These are phyloP conservation scores for Pichia eremophila DNA, from an alignment of 805 yeast genomes.

Conservation along the genomic window DNA sequence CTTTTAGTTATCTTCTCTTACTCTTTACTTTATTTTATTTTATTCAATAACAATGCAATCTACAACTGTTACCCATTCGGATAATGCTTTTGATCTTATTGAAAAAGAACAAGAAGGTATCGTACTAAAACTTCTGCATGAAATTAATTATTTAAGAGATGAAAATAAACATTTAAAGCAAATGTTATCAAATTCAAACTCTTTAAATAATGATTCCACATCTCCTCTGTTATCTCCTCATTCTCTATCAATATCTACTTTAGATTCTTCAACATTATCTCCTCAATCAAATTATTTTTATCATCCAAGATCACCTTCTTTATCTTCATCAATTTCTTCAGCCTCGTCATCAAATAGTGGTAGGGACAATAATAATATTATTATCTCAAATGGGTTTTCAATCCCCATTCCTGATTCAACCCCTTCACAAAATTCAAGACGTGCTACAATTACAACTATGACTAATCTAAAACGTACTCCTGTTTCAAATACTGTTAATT, in stretches of 20 bases:
- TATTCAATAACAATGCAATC: background rate
- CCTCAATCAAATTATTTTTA: background rate
- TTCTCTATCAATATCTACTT: background rate
- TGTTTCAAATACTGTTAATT: background rate
- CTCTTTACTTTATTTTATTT: background rate
- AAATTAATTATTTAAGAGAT: conserved; percentile 43
- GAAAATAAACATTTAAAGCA: conserved; percentile 38
- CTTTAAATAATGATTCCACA: conserved; percentile 5
- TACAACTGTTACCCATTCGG: background rate
- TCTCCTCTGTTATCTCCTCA: background rate
- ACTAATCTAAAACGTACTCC: conserved; percentile 18
- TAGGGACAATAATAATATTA: background rate
- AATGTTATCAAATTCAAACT: conserved; percentile 11
- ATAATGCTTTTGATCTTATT: conserved; percentile 46
- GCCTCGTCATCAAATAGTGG: conserved; percentile 6
- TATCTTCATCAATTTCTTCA: conserved; percentile 11
- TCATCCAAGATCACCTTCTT: conserved; percentile 10
- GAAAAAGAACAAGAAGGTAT: conserved; percentile 73
- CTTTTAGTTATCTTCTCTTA: no score
- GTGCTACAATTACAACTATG: conserved; percentile 17
- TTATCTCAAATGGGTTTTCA: conserved; percentile 6
- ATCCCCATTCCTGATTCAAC: background rate
- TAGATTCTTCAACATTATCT: background rate
- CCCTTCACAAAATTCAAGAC: conserved; percentile 12
- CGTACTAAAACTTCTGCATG: conserved; percentile 56